A percentile compares a stretch with the other conserved stretches of the same genome.
These are phyloP conservation scores for Albatrellus ellisii DNA, from an alignment of 768 basidiomycete species.

Conservation along the genomic window DNA sequence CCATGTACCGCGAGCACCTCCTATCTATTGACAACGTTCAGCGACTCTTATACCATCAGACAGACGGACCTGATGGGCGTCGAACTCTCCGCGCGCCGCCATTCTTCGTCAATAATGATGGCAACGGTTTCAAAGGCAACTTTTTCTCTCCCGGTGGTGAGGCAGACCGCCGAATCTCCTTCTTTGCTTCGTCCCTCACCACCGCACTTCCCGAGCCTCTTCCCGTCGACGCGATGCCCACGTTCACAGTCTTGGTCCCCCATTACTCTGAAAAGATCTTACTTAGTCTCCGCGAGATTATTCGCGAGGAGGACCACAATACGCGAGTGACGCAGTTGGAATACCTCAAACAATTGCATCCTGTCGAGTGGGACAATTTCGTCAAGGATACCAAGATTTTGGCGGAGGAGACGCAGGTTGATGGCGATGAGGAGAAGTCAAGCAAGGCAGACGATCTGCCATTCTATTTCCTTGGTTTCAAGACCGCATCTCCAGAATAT, in stretches of 20 bases:
- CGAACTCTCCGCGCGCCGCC: conserved; percentile 91
- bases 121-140: conserved; percentile 52
- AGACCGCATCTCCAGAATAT: conserved; percentile 96
- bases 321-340: conserved; percentile 96
- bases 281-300: conserved; percentile 93
- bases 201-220: conserved; percentile 92
- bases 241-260: conserved; percentile 97
- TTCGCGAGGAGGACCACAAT: conserved; percentile 92
- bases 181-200: conserved; percentile 96
- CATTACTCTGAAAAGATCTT: conserved; percentile 99
- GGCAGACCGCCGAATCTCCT: conserved; percentile 95
- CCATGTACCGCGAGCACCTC: conserved; percentile 98
- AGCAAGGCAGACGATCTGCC: conserved; percentile 84
- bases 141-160: conserved; percentile 95
- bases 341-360: conserved; percentile 97
- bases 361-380: conserved; percentile 99
- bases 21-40: conserved; percentile 98
- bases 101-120: conserved; percentile 92
- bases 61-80: conserved; percentile 79
- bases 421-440: conserved; percentile 49
- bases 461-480: conserved; percentile 99
- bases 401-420: conserved; percentile 64
- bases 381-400: conserved; percentile 99
- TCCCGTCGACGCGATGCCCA: conserved; percentile 97
- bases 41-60: conserved; percentile 93